phyloP scores from a whole-genome alignment of 805 yeast genomes.

The Metahyphopichia silvanorum region DNA sequence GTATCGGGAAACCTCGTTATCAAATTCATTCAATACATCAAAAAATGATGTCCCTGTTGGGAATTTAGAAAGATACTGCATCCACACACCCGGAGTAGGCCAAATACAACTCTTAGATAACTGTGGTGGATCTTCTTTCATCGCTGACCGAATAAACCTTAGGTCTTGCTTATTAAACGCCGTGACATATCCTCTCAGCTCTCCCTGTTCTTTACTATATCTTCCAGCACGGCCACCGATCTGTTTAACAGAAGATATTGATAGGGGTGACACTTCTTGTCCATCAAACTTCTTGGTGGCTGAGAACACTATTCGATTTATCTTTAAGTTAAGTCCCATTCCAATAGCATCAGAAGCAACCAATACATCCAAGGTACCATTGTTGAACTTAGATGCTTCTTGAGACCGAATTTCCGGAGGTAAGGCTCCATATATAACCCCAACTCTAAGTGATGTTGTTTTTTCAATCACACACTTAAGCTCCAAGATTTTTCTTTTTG shows the following conservation, averaged over 20 bases:
- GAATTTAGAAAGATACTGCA: constrained; percentile 59
- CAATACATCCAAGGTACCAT: constrained; percentile 74
- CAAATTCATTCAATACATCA: constrained; percentile 48
- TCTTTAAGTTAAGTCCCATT: constrained; percentile 90
- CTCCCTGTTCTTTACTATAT: constrained; percentile 38
- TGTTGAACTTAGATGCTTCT: constrained; percentile 78
- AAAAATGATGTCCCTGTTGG: constrained; percentile 47
- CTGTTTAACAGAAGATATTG: constrained; percentile 75
- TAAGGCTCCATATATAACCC: constrained; percentile 89
- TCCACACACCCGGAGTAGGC: constrained; percentile 77
- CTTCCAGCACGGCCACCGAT: constrained; percentile 97
- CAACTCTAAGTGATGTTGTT: constrained; percentile 63
- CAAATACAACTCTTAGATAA: constrained; percentile 66
- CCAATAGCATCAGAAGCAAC: constrained; percentile 98
- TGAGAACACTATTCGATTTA: constrained; percentile 75
- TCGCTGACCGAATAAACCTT: constrained; percentile 40
- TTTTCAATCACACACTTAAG: constrained; percentile 68
- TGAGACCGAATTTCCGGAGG: constrained; percentile 92
- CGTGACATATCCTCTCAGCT: constrained; percentile 49
- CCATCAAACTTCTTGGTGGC: constrained; percentile 73
- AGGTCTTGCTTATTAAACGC: constrained; percentile 48
- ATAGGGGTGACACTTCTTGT: constrained; percentile 37
- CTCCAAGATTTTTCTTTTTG: constrained; percentile 68
- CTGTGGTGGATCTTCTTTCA: constrained; percentile 50
- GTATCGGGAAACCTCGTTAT: constrained; percentile 27